phyloP scores from a whole-genome alignment of 2,329 filamentous ascomycete genomes.

The Annulohypoxylon truncatum region DNA sequence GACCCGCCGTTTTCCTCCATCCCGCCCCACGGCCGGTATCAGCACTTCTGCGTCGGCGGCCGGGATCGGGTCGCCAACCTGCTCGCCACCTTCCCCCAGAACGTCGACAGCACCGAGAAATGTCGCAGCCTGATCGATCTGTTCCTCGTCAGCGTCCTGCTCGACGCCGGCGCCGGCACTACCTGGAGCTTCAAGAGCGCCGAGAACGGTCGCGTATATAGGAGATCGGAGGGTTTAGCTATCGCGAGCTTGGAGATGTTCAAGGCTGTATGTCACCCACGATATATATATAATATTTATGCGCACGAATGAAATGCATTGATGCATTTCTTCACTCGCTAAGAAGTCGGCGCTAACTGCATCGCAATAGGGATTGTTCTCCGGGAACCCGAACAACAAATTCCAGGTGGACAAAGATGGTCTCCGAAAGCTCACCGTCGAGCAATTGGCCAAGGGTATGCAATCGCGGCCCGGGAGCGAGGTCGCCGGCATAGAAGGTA shows the following conservation, averaged over 20 bases:
- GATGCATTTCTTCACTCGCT: too few relatives aligned
- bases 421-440: conserved; percentile 77
- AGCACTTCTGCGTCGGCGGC: conserved; percentile 70
- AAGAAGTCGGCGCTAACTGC: conserved; percentile 11
- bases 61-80: conserved; percentile 57
- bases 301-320: too few relatives aligned
- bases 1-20: conserved; percentile 56
- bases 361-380: conserved; percentile 76
- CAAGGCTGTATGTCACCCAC: conserved; percentile 66
- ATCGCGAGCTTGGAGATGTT: conserved; percentile 88
- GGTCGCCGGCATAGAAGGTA: conserved; percentile 85
- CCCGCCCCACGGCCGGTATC: conserved; percentile 69
- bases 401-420: conserved; percentile 90
- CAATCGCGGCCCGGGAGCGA: conserved; percentile 86
- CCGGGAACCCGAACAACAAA: conserved; percentile 81
- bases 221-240: conserved; percentile 72
- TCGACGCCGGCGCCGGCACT: conserved; percentile 90
- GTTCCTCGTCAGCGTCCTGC: conserved; percentile 79
- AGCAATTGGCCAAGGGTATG: conserved; percentile 81
- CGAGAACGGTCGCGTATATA: conserved; percentile 85
- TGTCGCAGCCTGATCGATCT: conserved; percentile 67
- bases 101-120: conserved; percentile 54
- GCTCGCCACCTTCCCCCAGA: conserved; percentile 49
- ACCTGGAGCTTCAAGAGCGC: conserved; percentile 93
- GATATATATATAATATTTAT: too few relatives aligned